phyloP scores from a whole-genome alignment of 2,329 filamentous ascomycete genomes.

The Microascus cirrosus region DNA sequence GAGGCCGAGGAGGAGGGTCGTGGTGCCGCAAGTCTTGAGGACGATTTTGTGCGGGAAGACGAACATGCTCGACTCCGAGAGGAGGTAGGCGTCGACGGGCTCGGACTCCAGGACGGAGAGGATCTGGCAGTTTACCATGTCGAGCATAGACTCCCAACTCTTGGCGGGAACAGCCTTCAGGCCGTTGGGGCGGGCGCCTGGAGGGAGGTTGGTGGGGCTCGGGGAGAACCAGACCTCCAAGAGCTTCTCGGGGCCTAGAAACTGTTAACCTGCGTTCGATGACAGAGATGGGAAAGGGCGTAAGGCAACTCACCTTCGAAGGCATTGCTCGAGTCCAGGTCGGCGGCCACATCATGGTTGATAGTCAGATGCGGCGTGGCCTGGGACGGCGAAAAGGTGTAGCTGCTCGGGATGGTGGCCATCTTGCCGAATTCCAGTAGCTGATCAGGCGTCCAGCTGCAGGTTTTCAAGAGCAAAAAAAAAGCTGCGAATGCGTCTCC shows the following conservation, averaged over 20 bases:
- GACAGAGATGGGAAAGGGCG: neutral
- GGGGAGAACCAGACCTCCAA: slow-evolving; percentile 97
- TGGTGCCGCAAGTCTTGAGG: slow-evolving; percentile 96
- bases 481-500: slow-evolving; percentile 1
- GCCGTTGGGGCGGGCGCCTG: slow-evolving; percentile 59
- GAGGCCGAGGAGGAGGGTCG: slow-evolving; percentile 80
- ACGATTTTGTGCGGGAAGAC: slow-evolving; percentile 99
- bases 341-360: slow-evolving; percentile 87
- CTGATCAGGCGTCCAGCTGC: slow-evolving; percentile 9
- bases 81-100: slow-evolving; percentile 87
- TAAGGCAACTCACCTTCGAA: slow-evolving; percentile 62
- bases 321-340: slow-evolving; percentile 88
- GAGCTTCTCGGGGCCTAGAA: slow-evolving; percentile 83
- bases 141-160: slow-evolving; percentile 92
- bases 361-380: slow-evolving; percentile 87
- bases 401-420: slow-evolving; percentile 62
- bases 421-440: slow-evolving; percentile 61
- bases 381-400: slow-evolving; percentile 70
- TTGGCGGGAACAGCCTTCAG: slow-evolving; percentile 78
- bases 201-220: slow-evolving; percentile 60
- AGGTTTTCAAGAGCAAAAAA: neutral
- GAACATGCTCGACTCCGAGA: slow-evolving; percentile 99
- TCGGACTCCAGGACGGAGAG: slow-evolving; percentile 89
- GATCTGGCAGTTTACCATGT: slow-evolving; percentile 97
- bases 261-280: neutral